A percentile compares a stretch with the other conserved stretches of the same genome.
phyloP scores from a whole-genome alignment of 768 basidiomycete species.

The Lactarius tabidus region DNA sequence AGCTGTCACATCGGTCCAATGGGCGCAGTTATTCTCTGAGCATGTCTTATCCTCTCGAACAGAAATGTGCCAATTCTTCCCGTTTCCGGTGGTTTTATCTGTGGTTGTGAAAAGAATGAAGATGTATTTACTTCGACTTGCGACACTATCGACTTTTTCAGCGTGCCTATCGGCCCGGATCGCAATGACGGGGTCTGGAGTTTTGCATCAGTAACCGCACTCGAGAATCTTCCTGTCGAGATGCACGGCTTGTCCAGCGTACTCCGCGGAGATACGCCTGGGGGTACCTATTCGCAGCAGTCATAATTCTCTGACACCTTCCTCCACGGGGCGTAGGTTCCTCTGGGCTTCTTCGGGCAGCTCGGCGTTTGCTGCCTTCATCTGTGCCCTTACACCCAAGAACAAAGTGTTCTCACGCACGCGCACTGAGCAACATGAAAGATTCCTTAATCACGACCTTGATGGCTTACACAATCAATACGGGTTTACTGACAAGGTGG shows the following conservation, averaged over 20 bases:
- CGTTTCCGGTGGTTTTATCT: neutral
- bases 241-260: constrained; percentile 85
- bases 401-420: constrained; percentile 68
- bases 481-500: no score
- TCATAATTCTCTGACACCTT: constrained; percentile 70
- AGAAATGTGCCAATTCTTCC: neutral
- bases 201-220: constrained; percentile 70
- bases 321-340: constrained; percentile 60
- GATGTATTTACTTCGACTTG: constrained; percentile 85
- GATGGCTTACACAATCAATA: no score
- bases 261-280: constrained; percentile 83
- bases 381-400: constrained; percentile 74
- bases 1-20: constrained; percentile 51
- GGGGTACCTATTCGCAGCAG: constrained; percentile 81
- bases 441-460: no score
- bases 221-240: constrained; percentile 87
- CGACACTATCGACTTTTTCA: constrained; percentile 86
- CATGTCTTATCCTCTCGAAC: constrained; percentile 24
- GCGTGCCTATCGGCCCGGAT: constrained; percentile 75
- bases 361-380: constrained; percentile 60
- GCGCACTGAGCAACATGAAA: constrained; percentile 47
- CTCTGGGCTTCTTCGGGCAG: constrained; percentile 81
- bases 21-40: constrained; percentile 55
- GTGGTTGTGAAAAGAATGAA: constrained; percentile 26
- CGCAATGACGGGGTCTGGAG: constrained; percentile 91